Evolutionary conservation across 768 basidiomycete species (phyloP).

Genomic region (Pisolithus orientalis): DNA sequence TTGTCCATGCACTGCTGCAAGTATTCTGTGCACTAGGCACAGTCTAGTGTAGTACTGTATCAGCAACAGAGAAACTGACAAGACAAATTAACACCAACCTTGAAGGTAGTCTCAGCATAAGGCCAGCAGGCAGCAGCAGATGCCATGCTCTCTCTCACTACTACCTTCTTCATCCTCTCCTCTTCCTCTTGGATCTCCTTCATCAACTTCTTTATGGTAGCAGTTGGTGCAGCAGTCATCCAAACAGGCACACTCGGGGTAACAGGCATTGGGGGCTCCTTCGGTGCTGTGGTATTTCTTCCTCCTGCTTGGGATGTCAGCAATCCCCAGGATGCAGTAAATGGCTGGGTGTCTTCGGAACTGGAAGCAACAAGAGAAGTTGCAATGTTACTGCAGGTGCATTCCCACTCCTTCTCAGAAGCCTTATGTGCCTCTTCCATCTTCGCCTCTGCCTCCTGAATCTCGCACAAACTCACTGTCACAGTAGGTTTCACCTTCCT

Average conservation of each 20-base stretch:
- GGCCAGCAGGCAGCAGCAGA: constrained; percentile 56
- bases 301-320: too few relatives aligned
- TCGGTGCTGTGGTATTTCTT: too few relatives aligned
- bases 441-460: constrained; percentile 89
- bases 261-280: too few relatives aligned
- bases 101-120: constrained; percentile 74
- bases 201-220: too few relatives aligned
- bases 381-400: constrained; percentile 39
- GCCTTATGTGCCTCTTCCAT: constrained; percentile 71
- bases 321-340: too few relatives aligned
- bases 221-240: too few relatives aligned
- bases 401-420: constrained; percentile 67
- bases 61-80: too few relatives aligned
- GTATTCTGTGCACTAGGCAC: constrained; percentile 27
- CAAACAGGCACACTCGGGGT: too few relatives aligned
- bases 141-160: constrained; percentile 23
- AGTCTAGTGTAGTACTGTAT: constrained; percentile 18
- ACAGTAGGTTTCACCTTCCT: constrained; percentile 44
- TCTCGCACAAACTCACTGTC: constrained; percentile 78
- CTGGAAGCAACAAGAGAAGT: constrained; percentile 38
- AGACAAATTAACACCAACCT: constrained; percentile 37
- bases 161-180: too few relatives aligned
- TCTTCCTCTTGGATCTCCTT: too few relatives aligned
- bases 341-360: constrained; percentile 12
- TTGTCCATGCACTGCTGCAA: constrained; percentile 72